Base-by-base conservation (phyloP, 768 basidiomycete species). In the Leccinum obscurum region DNA sequence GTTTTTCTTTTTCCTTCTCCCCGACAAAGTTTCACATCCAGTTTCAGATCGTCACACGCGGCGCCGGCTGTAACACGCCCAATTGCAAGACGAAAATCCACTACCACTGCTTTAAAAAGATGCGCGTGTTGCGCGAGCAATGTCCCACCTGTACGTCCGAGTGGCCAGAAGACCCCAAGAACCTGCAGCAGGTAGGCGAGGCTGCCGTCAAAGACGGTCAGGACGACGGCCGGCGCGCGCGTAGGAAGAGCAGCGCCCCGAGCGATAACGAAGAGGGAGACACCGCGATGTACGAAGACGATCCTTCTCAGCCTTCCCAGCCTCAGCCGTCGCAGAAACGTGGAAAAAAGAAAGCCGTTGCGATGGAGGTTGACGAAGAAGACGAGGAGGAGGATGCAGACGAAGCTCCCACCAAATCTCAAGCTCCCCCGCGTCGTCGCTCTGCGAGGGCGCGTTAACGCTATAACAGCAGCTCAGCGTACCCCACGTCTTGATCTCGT, bases 11-110 rank as follows among this genome's bases (percentile, higher is more conserved):
- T 49, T 51, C 7, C 37, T 32, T 13, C 24, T 17, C 22, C 32
- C 32, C 4, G 10, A 32, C 10, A 4, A 39, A 37, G 30, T 22
- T 28, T 34, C 7, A 9, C 59, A 51, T 35, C 10, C 17, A 15
- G n/a, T 44, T 22, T 24, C 46, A 92, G 89, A 79, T 88, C 34
- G 65, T 91, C 49, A 92, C 91, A 3, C 83, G 81, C 32, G 92
- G 92, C 22, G 73, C 85, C 15, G 79, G 82, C 7, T 93, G 92
- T 68, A 75, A 71, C 50, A 84, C 78, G 3, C 68, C 77, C 1
- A 85, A 85, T 55, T 94, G 92, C 78, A 79, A 84, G 67, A 76
- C 78, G 13, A 80, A 80, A 30, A 71, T 92, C 71, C 92, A 92
- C 68, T 72, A 72, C 49, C 84, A 87, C 58, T 92, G 91, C 64